phyloP scores from a whole-genome alignment of 495 filamentous ascomycete species.

The Hyaloscypha finlandica region DNA sequence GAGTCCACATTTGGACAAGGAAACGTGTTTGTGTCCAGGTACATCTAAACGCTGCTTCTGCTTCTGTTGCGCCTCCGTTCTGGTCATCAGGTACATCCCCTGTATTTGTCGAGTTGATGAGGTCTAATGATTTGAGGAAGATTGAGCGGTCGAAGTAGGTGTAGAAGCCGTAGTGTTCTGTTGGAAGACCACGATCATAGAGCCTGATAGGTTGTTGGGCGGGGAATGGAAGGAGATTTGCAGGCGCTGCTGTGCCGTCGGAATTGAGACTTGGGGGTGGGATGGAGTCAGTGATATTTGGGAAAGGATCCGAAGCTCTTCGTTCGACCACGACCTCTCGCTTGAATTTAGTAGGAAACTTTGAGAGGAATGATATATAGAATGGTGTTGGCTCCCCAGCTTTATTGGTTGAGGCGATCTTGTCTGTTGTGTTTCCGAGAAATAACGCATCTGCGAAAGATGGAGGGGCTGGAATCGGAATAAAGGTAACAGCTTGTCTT shows the following conservation, averaged over 20 bases:
- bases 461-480: constrained; percentile 64
- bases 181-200: constrained; percentile 75
- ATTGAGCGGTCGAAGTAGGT: constrained; percentile 88
- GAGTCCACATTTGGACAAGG: constrained; percentile 90
- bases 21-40: constrained; percentile 85
- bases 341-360: constrained; percentile 17
- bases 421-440: constrained; percentile 82
- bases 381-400: constrained; percentile 71
- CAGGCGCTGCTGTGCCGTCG: constrained; percentile 71
- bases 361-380: constrained; percentile 56
- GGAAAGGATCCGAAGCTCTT: constrained; percentile 35
- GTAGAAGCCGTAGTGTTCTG: constrained; percentile 94
- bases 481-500: constrained; percentile 42
- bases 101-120: constrained; percentile 40
- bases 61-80: constrained; percentile 63
- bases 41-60: constrained; percentile 66
- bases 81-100: constrained; percentile 52
- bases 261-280: constrained; percentile 60
- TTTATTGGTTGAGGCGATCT: constrained; percentile 55
- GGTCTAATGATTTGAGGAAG: constrained; percentile 62
- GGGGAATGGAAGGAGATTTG: constrained; percentile 67
- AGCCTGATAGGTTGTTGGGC: constrained; percentile 78
- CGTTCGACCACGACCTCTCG: constrained; percentile 9
- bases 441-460: constrained; percentile 69
- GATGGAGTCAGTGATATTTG: constrained; percentile 54